Percentiles rank a stretch among this genome's conserved stretches.
Evolutionary conservation across 176 grass and related monocot species (phyloP).

Genomic region (Oryza longistaminata): DNA sequence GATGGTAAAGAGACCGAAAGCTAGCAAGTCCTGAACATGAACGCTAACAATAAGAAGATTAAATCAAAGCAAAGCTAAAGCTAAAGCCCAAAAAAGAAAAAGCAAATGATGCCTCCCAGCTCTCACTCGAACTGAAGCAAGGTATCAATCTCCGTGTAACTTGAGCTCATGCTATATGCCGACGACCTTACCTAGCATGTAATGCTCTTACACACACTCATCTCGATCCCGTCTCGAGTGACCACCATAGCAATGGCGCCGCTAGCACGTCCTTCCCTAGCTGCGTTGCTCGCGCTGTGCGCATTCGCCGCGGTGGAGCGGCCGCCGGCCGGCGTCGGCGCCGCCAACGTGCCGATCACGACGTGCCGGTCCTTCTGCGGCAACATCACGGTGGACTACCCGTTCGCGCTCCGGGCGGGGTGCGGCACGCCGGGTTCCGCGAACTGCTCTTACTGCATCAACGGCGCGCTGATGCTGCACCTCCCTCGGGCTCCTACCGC

Average conservation of each 20-base stretch:
- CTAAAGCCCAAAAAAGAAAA: constrained; percentile 37
- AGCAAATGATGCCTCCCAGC: constrained; percentile 44
- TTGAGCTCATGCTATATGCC: background rate
- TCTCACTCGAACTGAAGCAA: constrained; percentile 49
- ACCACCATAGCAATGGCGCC: constrained; percentile 33
- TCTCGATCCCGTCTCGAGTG: background rate
- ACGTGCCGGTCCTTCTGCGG: constrained; percentile 85
- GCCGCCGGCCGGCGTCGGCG: background rate
- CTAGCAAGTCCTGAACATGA: constrained; percentile 6
- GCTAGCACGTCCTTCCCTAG: background rate
- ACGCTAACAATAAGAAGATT: background rate
- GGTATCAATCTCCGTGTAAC: constrained; percentile 40
- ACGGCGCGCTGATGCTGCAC: constrained; percentile 87
- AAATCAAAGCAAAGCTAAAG: constrained; percentile 48
- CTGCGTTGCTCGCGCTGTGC: constrained; percentile 23
- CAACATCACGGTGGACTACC: constrained; percentile 98
- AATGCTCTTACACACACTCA: background rate
- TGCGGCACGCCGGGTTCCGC: constrained; percentile 84
- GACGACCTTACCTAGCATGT: background rate
- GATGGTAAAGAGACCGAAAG: constrained; percentile 17
- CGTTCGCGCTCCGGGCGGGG: constrained; percentile 66
- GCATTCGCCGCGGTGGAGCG: background rate
- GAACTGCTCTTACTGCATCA: constrained; percentile 92
- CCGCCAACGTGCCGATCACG: constrained; percentile 53
- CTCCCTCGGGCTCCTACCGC: constrained; percentile 91